Evolutionary conservation across 345 rosid species (phyloP).

Genomic region (Laguncularia racemosa): DNA sequence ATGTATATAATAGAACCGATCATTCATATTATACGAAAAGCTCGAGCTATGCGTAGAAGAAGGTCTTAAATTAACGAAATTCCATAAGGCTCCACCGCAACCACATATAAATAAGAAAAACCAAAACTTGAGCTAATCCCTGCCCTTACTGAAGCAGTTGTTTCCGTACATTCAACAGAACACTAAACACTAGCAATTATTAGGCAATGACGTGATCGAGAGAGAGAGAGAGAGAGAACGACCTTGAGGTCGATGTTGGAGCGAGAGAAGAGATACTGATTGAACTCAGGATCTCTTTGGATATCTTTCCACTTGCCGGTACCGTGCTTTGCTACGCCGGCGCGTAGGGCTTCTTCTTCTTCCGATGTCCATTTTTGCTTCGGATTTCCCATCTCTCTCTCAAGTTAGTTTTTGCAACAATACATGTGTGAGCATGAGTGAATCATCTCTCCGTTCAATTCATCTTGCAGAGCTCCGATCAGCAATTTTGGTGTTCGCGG

Average conservation of each 20-base stretch:
- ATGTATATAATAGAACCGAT: too few relatives aligned
- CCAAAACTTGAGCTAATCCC: background rate
- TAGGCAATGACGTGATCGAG: background rate
- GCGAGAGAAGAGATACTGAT: slow-evolving; percentile 43
- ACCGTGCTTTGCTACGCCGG: slow-evolving; percentile 68
- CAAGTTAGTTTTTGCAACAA: background rate
- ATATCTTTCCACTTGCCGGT: slow-evolving; percentile 72
- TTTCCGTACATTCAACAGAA: background rate
- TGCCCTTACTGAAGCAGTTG: background rate
- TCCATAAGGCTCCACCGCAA: too few relatives aligned
- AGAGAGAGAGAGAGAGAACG: slow-evolving; percentile 1
- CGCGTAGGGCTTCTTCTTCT: slow-evolving; percentile 70
- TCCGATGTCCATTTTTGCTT: slow-evolving; percentile 71
- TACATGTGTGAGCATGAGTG: background rate
- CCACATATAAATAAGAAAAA: too few relatives aligned
- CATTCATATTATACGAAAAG: too few relatives aligned
- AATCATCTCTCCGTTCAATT: background rate
- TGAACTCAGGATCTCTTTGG: slow-evolving; percentile 57
- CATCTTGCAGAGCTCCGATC: background rate
- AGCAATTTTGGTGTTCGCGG: too few relatives aligned
- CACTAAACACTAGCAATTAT: background rate
- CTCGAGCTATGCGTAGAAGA: too few relatives aligned
- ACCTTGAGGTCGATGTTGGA: slow-evolving; percentile 87
- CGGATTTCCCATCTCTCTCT: slow-evolving; percentile 44
- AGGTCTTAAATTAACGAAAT: too few relatives aligned